phyloP scores from a whole-genome alignment of 2,329 filamentous ascomycete species.

The Alternaria novae-zelandiae region DNA sequence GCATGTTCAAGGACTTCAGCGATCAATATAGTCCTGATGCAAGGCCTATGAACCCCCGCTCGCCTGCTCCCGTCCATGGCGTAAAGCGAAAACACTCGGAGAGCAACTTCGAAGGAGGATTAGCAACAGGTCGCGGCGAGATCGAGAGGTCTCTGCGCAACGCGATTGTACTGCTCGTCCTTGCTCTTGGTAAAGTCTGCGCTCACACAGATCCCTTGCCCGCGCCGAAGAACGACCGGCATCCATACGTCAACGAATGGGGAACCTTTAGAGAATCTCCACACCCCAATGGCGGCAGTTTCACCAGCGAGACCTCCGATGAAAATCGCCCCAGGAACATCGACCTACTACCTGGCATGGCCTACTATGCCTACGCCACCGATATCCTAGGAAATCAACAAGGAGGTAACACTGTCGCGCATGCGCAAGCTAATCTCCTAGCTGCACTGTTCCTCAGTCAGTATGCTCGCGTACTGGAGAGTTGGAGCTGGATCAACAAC shows the following conservation, averaged over 20 bases:
- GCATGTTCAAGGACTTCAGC: slow-evolving; percentile 59
- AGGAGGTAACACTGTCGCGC: slow-evolving; percentile 78
- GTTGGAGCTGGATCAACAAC: slow-evolving; percentile 72
- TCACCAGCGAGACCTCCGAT: slow-evolving; percentile 32
- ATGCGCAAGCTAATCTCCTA: slow-evolving; percentile 84
- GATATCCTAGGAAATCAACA: slow-evolving; percentile 84
- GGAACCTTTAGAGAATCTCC: slow-evolving; percentile 44
- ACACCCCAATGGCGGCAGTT: slow-evolving; percentile 47
- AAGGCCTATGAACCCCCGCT: slow-evolving; percentile 24
- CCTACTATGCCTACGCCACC: slow-evolving; percentile 86
- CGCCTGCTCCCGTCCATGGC: slow-evolving; percentile 26
- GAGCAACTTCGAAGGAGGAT: slow-evolving; percentile 35
- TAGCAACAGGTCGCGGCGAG: slow-evolving; percentile 27
- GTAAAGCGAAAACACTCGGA: slow-evolving; percentile 45
- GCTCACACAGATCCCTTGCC: slow-evolving; percentile 57
- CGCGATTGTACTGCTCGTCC: slow-evolving; percentile 79
- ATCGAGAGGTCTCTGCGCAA: slow-evolving; percentile 58
- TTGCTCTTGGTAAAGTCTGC: slow-evolving; percentile 88
- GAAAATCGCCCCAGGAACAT: slow-evolving; percentile 65
- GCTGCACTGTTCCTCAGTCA: slow-evolving; percentile 90
- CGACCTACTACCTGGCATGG: slow-evolving; percentile 85
- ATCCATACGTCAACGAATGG: slow-evolving; percentile 24
- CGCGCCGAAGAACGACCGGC: slow-evolving; percentile 61
- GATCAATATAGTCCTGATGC: slow-evolving; percentile 43
- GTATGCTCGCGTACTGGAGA: slow-evolving; percentile 84